phyloP scores from a whole-genome alignment of 176 grass and related monocot genomes.

The Guadua angustifolia region DNA sequence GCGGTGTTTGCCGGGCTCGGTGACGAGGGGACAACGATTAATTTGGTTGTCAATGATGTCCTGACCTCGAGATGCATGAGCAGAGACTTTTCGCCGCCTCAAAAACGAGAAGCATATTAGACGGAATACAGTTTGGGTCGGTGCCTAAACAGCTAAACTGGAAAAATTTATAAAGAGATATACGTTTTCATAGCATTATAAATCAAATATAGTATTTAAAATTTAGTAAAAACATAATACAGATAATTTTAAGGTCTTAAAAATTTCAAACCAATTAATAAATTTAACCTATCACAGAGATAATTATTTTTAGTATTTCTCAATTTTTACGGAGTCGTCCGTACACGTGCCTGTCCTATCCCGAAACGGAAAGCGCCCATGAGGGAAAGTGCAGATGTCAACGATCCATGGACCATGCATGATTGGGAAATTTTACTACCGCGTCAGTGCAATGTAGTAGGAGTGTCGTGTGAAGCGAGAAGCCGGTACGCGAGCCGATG shows the following conservation, averaged over 20 bases:
- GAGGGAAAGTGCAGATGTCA: not conserved
- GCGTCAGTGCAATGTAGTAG: not conserved
- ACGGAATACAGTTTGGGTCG: not conserved
- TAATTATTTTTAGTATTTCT: too few species aligned
- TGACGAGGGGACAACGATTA: slow-evolving; percentile 35
- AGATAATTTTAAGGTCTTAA: too few species aligned
- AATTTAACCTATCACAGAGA: too few species aligned
- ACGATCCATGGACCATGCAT: not conserved
- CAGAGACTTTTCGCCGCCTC: slow-evolving; percentile 22
- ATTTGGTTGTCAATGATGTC: not conserved
- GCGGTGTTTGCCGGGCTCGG: slow-evolving; percentile 49
- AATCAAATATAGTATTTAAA: too few species aligned
- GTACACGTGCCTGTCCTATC: not conserved
- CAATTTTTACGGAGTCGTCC: not conserved
- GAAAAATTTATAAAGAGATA: too few species aligned
- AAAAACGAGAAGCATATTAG: slow-evolving; percentile 44
- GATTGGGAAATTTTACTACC: not conserved
- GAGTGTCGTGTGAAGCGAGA: not conserved
- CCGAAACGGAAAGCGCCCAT: slow-evolving; percentile 41
- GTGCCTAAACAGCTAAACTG: too few species aligned
- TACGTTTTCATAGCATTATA: too few species aligned
- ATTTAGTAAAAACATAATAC: too few species aligned
- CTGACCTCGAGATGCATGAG: slow-evolving; percentile 12
- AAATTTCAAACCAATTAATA: too few species aligned
- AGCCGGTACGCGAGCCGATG: not conserved